Percentiles rank a stretch among this genome's conserved stretches.
These are phyloP conservation scores for Leccinum barrowsii DNA, from an alignment of 768 basidiomycete species.

Conservation along the genomic window DNA sequence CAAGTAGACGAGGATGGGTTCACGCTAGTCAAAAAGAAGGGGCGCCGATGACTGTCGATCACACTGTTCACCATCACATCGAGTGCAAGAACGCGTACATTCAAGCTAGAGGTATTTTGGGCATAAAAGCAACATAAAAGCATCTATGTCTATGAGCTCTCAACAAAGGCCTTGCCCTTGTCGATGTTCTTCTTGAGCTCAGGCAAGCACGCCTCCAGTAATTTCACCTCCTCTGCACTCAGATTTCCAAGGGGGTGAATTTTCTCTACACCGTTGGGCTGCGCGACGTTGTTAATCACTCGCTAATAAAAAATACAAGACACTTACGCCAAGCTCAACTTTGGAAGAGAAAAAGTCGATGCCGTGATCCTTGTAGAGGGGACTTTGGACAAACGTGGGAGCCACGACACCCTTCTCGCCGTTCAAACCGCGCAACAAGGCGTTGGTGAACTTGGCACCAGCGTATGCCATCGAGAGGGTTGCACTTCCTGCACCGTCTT, in stretches of 20 bases:
- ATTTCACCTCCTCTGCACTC: conserved; percentile 77
- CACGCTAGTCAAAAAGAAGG: conserved; percentile 66
- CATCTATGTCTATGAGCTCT: conserved; percentile 31
- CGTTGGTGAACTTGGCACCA: conserved; percentile 65
- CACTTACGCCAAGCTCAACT: conserved; percentile 86
- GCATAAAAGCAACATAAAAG: conserved; percentile 1
- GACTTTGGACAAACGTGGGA: conserved; percentile 88
- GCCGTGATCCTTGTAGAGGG: conserved; percentile 79
- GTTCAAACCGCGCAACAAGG: conserved; percentile 56
- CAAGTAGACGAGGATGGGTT: conserved; percentile 93
- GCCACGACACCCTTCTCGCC: conserved; percentile 70
- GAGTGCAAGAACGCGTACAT: conserved; percentile 1
- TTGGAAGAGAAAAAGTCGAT: conserved; percentile 93
- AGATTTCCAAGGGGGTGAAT: conserved; percentile 83
- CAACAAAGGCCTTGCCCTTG: conserved; percentile 83
- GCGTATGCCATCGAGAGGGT: conserved; percentile 80
- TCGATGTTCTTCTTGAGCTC: conserved; percentile 98
- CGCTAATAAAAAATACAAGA: neutral
- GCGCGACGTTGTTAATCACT: conserved; percentile 14
- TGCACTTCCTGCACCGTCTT: conserved; percentile 79
- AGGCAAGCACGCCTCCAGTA: conserved; percentile 83
- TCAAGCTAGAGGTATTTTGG: conserved; percentile 23
- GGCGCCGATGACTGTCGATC: conserved; percentile 34
- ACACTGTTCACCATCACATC: neutral
- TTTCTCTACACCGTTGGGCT: conserved; percentile 87